Evolutionary conservation across 768 basidiomycete genomes (phyloP), one percentile per base, ranked within the genome.

Genomic region (Mycena pura): DNA sequence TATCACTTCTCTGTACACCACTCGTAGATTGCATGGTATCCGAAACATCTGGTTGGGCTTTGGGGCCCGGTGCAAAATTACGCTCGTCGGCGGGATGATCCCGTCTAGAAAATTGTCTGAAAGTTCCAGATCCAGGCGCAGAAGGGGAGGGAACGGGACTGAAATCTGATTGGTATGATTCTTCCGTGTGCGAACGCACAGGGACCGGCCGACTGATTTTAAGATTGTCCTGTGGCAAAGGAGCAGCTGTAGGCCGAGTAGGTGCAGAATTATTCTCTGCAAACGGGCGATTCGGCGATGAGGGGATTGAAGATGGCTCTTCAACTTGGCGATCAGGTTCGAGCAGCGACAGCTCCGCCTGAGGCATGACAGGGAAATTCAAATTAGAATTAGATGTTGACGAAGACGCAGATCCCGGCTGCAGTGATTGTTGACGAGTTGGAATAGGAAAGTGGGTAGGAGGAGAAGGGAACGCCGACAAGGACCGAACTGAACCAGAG

Each of bases 361-460:
- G 70, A 21, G 67, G 45, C 5, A 57, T 61, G 41, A 62, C 48
- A 22, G 68, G 66, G 44, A 69, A 67, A 44, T 57, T 67, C 31
- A 69, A 61, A 40, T 72, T 66, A 22, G 72, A 71, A 17, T 68
- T 66, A 6, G 74, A 68, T 43, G 71, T 68, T 13, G 69, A 68
- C 28, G 67, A 67, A 13, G 64, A 61, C 2, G 70, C 57, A 19
- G 66, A 58, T 32, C 39, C 25, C 31, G 64, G 64, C 27, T 65
- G 57, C 4, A 50, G 63, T 24, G 47, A 40, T 28, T 40, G 56
- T 27, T 58, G 58, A 9, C 55, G 74, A 27, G 84, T 82, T 32
- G 87, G 90, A 14, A 88, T 73, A 13, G 90, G 90, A 58, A 88
- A 84, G 70, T 91, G 89, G 0, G 84, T 85, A 0, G 91, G 91